Base-by-base conservation (phyloP, 306 rosid species). In the Cucumis cinereus region DNA sequence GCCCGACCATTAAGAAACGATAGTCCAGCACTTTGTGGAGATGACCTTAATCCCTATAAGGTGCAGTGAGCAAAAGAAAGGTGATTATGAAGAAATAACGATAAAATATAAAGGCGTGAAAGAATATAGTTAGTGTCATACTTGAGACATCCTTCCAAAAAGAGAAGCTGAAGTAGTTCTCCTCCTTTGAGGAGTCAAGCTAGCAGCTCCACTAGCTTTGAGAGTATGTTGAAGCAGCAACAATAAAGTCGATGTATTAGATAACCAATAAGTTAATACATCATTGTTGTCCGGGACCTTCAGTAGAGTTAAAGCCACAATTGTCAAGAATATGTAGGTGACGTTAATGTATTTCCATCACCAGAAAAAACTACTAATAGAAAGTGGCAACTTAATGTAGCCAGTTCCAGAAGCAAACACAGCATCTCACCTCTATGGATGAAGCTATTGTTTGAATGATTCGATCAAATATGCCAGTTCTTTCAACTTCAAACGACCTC, bases 111-210 rank as follows among this genome's bases (percentile, higher is more conserved):
- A 73, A 72, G 20, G 73, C 53, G 74, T 14, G 67, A 77, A 66
- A 33, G 7, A 50, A 30, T 10, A 53, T 50, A 33, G 14, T 47
- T n/a, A 54, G 75, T 7, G 76, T 82, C 83, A 58, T 90, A 92
- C 99, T 79, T 95, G 99, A 80, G 99, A 95, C 98, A 95, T 92
- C 88, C 98, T 95, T 84, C 99, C 99, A 80, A 95, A 95, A 75
- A 95, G 87, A 80, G 99, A 88, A 62, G 99, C 87, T 43, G 99
- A 88, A 57, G 97, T 47, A 68, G 97, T 85, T 83, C 99, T 89
- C 78, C 99, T 91, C 77, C 99, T 91, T 60, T 92, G 99, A 63
- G 99, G 99, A 70, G 99, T 95, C 90, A 95, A 83, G 96, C 96
- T 92, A 77, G 99, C 99, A 43, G 99, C 99, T 73, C 99, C 99